phyloP scores from a whole-genome alignment of 306 rosid genomes.

The Cucurbita argyrosperma region DNA sequence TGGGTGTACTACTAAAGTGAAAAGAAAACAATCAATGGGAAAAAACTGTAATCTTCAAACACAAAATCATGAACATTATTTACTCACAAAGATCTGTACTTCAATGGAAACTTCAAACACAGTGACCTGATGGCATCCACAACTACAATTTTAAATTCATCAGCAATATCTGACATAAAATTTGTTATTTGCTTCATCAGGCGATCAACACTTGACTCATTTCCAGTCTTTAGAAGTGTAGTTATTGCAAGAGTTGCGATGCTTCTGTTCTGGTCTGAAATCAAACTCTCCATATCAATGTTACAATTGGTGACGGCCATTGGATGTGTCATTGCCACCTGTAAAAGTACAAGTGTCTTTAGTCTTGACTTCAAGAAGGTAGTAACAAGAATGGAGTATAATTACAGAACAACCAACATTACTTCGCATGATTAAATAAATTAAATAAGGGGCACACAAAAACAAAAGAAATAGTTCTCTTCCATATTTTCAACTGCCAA shows the following conservation, averaged over 20 bases:
- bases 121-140: conserved; percentile 94
- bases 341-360: conserved; percentile 15
- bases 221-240: conserved; percentile 95
- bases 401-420: neutral
- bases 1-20: neutral
- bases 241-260: conserved; percentile 98
- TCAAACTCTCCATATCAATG: conserved; percentile 96
- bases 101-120: conserved; percentile 95
- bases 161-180: conserved; percentile 98
- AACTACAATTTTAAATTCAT: conserved; percentile 93
- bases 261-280: conserved; percentile 93
- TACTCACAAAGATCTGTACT: conserved; percentile 88
- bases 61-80: neutral
- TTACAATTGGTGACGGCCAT: conserved; percentile 97
- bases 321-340: conserved; percentile 99
- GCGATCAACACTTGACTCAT: conserved; percentile 93
- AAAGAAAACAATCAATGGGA: neutral
- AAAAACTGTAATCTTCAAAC: neutral
- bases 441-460: neutral
- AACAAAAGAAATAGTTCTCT: neutral
- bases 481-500: neutral
- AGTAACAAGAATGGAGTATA: neutral
- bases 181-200: conserved; percentile 96
- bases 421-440: neutral
- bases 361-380: neutral